Evolutionary conservation across 345 rosid genomes (phyloP).

Genomic region (Acer yangbiense): DNA sequence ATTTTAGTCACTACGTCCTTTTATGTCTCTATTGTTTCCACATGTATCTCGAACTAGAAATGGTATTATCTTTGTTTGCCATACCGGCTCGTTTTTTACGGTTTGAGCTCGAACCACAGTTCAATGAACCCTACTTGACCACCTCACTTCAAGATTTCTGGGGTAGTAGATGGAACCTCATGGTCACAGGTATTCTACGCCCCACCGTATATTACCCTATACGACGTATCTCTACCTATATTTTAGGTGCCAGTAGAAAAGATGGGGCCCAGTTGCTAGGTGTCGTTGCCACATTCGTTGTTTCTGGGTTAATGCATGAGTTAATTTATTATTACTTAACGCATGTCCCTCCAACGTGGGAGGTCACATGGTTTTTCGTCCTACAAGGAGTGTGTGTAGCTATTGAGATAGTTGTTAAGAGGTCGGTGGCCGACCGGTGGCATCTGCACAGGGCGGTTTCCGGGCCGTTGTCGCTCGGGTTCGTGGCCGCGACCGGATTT

Average conservation of each 20-base stretch:
- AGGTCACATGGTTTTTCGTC: slow-evolving; percentile 38
- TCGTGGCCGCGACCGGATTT: slow-evolving; percentile 28
- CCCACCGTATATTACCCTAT: slow-evolving; percentile 55
- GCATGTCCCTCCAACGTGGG: slow-evolving; percentile 71
- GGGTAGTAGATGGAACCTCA: slow-evolving; percentile 80
- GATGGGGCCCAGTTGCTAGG: slow-evolving; percentile 35
- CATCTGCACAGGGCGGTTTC: slow-evolving; percentile 35
- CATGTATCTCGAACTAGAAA: slow-evolving; percentile 46
- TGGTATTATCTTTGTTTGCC: slow-evolving; percentile 34
- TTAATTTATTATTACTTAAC: slow-evolving; percentile 40
- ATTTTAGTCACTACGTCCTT: slow-evolving; percentile 34
- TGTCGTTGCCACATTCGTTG: slow-evolving; percentile 47
- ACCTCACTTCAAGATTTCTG: slow-evolving; percentile 85
- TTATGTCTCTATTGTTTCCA: slow-evolving; percentile 43
- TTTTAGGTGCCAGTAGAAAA: slow-evolving; percentile 22
- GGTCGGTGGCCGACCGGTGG: slow-evolving; percentile 27
- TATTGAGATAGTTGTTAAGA: slow-evolving; percentile 47
- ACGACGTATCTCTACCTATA: slow-evolving; percentile 6
- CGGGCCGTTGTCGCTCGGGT: slow-evolving; percentile 32
- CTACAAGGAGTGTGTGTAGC: slow-evolving; percentile 38
- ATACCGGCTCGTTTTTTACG: slow-evolving; percentile 43
- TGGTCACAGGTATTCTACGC: slow-evolving; percentile 55
- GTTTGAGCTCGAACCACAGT: slow-evolving; percentile 62
- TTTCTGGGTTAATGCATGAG: slow-evolving; percentile 65
- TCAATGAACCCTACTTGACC: slow-evolving; percentile 61